These are phyloP conservation scores for Solanum acaule DNA, from an alignment of 257 asterid genomes.

Conservation along the genomic window DNA sequence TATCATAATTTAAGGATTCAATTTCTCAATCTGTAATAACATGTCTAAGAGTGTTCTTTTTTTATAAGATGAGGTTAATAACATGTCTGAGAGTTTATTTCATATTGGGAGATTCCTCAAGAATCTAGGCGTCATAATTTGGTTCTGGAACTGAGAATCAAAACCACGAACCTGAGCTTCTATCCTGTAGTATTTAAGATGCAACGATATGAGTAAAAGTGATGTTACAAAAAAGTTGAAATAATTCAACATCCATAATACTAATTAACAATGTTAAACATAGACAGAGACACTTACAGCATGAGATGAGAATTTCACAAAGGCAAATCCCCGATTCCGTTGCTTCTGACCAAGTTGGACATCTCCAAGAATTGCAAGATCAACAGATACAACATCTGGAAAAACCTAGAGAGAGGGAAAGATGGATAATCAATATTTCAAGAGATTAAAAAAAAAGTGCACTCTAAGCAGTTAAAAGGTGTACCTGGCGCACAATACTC, in stretches of 20 bases:
- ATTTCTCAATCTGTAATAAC: not conserved
- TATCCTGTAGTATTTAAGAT: slow-evolving; percentile 76
- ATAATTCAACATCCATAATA: not conserved
- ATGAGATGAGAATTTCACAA: slow-evolving; percentile 76
- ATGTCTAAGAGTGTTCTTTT: not conserved
- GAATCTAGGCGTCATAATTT: slow-evolving; percentile 33
- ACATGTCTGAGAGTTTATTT: not conserved
- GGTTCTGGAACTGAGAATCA: slow-evolving; percentile 76
- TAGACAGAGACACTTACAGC: slow-evolving; percentile 49
- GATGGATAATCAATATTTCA: not conserved
- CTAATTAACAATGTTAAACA: slow-evolving; percentile 1
- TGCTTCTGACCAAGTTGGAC: slow-evolving; percentile 45
- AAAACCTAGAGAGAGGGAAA: slow-evolving; percentile 36
- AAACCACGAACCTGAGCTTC: slow-evolving; percentile 83
- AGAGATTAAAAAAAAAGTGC: not conserved
- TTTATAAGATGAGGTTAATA: not conserved
- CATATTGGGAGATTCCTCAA: slow-evolving; percentile 12
- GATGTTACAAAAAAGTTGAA: slow-evolving; percentile 7
- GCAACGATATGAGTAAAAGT: slow-evolving; percentile 50
- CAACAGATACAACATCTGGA: slow-evolving; percentile 67
- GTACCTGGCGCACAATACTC: slow-evolving; percentile 67
- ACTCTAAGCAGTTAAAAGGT: not conserved
- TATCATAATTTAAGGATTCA: not conserved
- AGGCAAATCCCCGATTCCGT: slow-evolving; percentile 83
- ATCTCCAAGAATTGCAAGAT: slow-evolving; percentile 51